Evolutionary conservation across 225 moss, liverwort and hornwort genomes (phyloP), one percentile per base, ranked within the genome.

Genomic region (Pseudoscleropodium purum): DNA sequence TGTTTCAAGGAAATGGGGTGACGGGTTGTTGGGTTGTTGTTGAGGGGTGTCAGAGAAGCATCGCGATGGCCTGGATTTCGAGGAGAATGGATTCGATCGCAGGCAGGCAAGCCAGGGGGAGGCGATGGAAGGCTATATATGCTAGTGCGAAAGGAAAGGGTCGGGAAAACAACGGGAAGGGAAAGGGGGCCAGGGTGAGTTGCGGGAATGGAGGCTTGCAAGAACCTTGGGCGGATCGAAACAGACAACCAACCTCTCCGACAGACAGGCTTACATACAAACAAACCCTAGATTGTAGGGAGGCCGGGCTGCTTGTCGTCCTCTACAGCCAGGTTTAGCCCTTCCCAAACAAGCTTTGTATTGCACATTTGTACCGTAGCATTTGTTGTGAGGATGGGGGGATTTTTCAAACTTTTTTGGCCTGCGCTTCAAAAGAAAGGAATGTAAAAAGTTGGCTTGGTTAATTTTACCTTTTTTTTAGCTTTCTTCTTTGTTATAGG

Each of bases 211-310:
- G 66, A 70, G 82, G 90, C 82, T 75, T 57, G 86, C 90, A 90
- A 83, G 83, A 90, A 81, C 37, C 81, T 81, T 81, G 75, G 75
- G 74, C 47, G 87, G 87, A 88, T 84, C 88, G 90, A 91, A 85
- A 85, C 88, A 91, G 81, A 91, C 91, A 91, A 85, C 57, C 54
- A 90, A 78, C 81, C 56, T 36, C 68, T 52, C 68, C 68, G 72
- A 72, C 85, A 85, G 57, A 59, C 85, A 6, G 60, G 24, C 85
- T 18, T 25, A 16, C 74, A 61, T 33, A 85, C 72, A 85, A 72
- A 85, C 75, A 85, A 85, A 85, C 85, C 85, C 85, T 85, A 85
- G 85, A 75, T 75, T 74, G 30, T 70, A 84, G 84, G 60, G 27
- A 59, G 11, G 60, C 60, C 60, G 27, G 60, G n/a, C n/a, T 7